Evolutionary conservation across 2,329 filamentous ascomycete species (phyloP), one percentile per base, ranked within the genome.

Genomic region (Paraconiothyrium sp.): DNA sequence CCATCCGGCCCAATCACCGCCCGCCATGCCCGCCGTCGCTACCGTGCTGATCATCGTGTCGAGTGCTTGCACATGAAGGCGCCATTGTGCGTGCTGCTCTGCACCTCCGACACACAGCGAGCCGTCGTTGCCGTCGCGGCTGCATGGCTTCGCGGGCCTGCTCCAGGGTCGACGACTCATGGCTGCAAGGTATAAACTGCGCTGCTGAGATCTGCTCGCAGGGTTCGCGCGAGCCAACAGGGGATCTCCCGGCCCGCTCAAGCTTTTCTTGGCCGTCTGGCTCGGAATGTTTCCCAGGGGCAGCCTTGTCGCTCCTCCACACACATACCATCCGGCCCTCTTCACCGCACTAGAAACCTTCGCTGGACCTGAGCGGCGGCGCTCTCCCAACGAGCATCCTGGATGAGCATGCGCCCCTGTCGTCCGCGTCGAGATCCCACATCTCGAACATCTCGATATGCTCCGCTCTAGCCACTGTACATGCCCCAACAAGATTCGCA

Each of bases 141-240:
- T 16, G 14, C 44, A 41, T 47, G 30, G 35, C 49, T 51, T 54
- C 50, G 59, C 46, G 32, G 56, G 62, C 56, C 62, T 65, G 62
- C 48, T 44, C 37, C 37, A 41, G 13, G 13, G 14, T 16, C 39
- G 39, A 41, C 39, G 63, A 56, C 37, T 34, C 41, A 48, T 37
- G 54, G 37, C 65, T 72, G 39, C 39, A 16, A 41, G 39, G 14
- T n/a, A 71, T 67, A 58, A 66, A 68, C 72, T 61, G 39, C 65
- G 57, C 43, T 52, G 60, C 27, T 57, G 32, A 50, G 61, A 54
- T 57, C 49, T 46, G 49, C 54, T 57, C 48, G 59, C 57, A 65
- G 61, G 65, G 63, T 58, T 27, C 10, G 37, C 44, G 54, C 52
- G 24, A 44, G 46, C 27, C 27, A 37, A 50, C 46, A 44, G 58